Conservation (phyloP, 1,139 yeast species). For the Kurtzmaniella quercitrusa region DNA sequence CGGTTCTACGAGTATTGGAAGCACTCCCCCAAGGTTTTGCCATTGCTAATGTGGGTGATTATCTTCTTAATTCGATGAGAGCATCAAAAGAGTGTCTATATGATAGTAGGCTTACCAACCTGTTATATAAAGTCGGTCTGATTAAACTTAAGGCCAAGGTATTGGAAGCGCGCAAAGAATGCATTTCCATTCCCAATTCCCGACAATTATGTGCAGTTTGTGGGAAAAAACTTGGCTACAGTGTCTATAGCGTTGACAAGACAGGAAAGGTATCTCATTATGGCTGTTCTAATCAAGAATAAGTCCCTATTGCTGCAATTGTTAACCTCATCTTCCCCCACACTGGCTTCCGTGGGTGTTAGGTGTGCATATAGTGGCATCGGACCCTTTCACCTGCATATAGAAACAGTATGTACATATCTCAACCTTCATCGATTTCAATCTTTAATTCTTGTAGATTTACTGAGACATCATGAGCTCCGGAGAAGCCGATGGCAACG, state of each 20-base stretch:
- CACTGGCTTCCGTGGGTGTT: too few species aligned
- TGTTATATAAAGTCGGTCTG: conserved; percentile 35
- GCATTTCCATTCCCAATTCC: conserved; percentile 34
- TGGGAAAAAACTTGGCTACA: conserved; percentile 55
- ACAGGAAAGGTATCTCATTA: conserved; percentile 62
- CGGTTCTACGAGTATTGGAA: conserved; percentile 46
- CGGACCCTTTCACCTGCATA: not conserved
- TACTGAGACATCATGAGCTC: not conserved
- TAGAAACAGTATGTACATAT: not conserved
- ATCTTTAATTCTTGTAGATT: not conserved
- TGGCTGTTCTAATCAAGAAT: conserved; percentile 41
- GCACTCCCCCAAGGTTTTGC: conserved; percentile 50
- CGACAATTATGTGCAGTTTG: conserved; percentile 56
- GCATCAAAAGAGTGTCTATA: conserved; percentile 21
- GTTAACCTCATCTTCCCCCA: too few species aligned
- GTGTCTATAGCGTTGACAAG: conserved; percentile 54
- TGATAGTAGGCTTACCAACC: conserved; percentile 26
- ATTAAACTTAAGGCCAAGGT: conserved; percentile 32
- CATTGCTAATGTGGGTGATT: conserved; percentile 39
- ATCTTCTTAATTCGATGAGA: conserved; percentile 47
- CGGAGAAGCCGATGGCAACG: not conserved
- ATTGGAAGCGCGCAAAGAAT: conserved; percentile 32
- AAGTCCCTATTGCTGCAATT: too few species aligned
- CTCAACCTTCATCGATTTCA: not conserved
- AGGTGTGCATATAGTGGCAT: not conserved